Evolutionary conservation across 2,329 filamentous ascomycete species (phyloP).

Genomic region (Exophiala aquamarina): DNA sequence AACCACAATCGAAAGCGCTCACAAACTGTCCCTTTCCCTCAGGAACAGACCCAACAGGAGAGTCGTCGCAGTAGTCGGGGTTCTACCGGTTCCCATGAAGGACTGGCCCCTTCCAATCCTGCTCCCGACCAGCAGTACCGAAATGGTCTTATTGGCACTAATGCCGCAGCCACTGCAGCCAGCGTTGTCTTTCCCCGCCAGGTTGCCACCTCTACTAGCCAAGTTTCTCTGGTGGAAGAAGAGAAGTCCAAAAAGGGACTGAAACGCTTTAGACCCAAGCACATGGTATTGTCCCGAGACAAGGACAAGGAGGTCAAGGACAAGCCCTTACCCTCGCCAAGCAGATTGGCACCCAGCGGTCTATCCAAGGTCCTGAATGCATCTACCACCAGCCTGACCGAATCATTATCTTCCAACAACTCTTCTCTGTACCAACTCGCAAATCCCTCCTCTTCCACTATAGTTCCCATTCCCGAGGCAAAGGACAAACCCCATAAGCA

Average conservation of each 20-base stretch:
- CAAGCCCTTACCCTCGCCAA: constrained; percentile 59
- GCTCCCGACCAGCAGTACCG: constrained; percentile 40
- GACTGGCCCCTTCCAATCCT: constrained; percentile 27
- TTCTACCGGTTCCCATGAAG: constrained; percentile 32
- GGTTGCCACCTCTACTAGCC: constrained; percentile 32
- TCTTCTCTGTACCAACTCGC: constrained; percentile 61
- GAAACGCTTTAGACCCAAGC: constrained; percentile 70
- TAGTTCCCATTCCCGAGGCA: constrained; percentile 40
- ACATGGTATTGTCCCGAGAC: constrained; percentile 61
- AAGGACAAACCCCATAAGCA: constrained; percentile 55
- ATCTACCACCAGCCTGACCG: constrained; percentile 60
- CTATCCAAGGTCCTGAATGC: constrained; percentile 58
- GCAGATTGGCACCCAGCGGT: constrained; percentile 53
- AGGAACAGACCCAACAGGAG: constrained; percentile 34
- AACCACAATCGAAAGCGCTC: constrained; percentile 55
- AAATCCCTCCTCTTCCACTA: constrained; percentile 59
- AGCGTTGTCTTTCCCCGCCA: constrained; percentile 62
- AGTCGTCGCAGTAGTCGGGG: constrained; percentile 34
- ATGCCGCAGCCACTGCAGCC: constrained; percentile 62
- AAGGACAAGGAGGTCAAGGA: constrained; percentile 51
- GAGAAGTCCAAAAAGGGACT: constrained; percentile 56
- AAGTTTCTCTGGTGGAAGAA: constrained; percentile 32
- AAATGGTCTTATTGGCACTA: constrained; percentile 52
- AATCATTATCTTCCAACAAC: constrained; percentile 53
- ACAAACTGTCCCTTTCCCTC: constrained; percentile 47